Evolutionary conservation across 176 grass and related monocot genomes (phyloP), one percentile per base, ranked within the genome.

Genomic region (Oryza glaberrima): DNA sequence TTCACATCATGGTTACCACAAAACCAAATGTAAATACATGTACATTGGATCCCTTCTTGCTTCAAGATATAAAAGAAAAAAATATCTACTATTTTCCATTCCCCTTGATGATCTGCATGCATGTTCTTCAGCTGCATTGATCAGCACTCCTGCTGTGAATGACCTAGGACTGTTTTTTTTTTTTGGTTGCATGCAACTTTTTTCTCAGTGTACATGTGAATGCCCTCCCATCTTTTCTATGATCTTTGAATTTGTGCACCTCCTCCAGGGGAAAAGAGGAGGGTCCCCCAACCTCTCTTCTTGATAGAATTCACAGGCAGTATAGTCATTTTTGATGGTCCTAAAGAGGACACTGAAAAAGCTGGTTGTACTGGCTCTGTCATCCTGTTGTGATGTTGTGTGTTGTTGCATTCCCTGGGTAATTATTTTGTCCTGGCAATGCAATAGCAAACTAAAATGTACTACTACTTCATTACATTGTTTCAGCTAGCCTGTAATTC

Each of bases 11-110:
- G 30, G 28, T 60, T 67, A 20, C 56, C 32, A 48, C 78, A 77
- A 77, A 73, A 13, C 67, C 34, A 47, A 67, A 26, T 86, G 88
- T 86, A 90, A 58, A 78, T 82, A 82, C 34, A 35, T 82, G 88
- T 77, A 86, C 72, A 82, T 78, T 86, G 58, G 72, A 67, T 67
- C 14, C 17, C 72, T 26, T 61, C 69, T 82, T 8, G 12, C 9
- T 23, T 67, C 56, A 66, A 73, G 34, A 77, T 78, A 68, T 49
- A 77, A 60, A 5, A 70, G 46, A 17, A 52, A 81, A 30, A 25
- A 43, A 26, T 56, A 13, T 72, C 45, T 44, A 46, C 67, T 0
- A 28, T 25, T 32, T 10, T 20, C 17, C 16, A 22, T 35, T 75
- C 11, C 22, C 8, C 46, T 19, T n/a, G 47, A 13, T 25, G 30